Evolutionary conservation across 192 early-diverging fungal genomes (phyloP).

Genomic region (Glomus cerebriforme): DNA sequence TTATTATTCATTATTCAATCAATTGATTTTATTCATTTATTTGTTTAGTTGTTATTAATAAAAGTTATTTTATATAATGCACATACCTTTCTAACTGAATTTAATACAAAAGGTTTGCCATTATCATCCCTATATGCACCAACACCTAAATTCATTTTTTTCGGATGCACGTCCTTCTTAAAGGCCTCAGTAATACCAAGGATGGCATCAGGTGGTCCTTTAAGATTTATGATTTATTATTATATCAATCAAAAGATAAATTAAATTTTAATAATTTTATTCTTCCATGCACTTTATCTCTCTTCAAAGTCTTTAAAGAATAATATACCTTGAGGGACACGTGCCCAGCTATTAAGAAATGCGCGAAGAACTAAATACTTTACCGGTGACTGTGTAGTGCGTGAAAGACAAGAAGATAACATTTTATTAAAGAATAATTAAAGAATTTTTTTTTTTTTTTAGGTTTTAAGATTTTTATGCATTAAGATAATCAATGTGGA

Average conservation of each 20-base stretch:
- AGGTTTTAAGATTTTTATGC: not conserved
- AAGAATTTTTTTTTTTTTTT: not conserved
- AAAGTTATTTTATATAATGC: no score
- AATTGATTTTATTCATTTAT: not conserved
- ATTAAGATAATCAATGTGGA: no score
- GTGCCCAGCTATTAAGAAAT: conserved; percentile 21
- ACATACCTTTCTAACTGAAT: conserved; percentile 79
- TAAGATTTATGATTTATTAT: not conserved
- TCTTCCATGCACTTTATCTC: not conserved
- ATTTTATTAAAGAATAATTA: not conserved
- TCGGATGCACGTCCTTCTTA: conserved; percentile 84
- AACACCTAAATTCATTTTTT: conserved; percentile 98
- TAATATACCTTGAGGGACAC: conserved; percentile 21
- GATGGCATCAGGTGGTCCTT: conserved; percentile 79
- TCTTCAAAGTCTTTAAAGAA: no score
- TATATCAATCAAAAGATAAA: not conserved
- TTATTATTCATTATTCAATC: conserved; percentile 16
- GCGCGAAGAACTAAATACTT: not conserved
- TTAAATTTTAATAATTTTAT: no score
- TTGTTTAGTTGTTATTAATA: no score
- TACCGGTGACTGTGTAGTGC: no score
- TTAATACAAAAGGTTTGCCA: conserved; percentile 92
- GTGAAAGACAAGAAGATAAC: conserved; percentile 6
- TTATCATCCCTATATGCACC: conserved; percentile 96
- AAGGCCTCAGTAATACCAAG: conserved; percentile 92